Evolutionary conservation across 169 alveolate genomes (phyloP).

Genomic region (Plasmodium coatneyi): DNA sequence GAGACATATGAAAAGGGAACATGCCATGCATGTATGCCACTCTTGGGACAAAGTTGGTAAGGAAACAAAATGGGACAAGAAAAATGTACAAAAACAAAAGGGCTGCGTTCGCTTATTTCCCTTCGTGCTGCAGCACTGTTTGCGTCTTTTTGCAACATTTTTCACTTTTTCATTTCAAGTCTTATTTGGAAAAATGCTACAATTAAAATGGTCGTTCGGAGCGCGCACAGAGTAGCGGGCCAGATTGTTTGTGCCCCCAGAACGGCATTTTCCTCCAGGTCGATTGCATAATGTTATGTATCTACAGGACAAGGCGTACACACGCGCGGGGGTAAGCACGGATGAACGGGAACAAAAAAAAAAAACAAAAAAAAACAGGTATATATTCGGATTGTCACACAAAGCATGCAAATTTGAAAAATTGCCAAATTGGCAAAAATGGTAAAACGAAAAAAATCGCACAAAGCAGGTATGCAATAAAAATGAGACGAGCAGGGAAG

Average conservation of each 20-base stretch:
- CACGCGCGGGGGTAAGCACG: neutral
- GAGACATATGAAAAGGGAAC: neutral
- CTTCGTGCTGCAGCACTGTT: neutral
- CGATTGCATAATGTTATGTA: constrained; percentile 22
- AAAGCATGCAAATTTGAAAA: neutral
- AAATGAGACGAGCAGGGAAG: neutral
- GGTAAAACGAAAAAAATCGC: neutral
- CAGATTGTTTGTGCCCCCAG: neutral
- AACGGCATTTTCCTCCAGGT: neutral
- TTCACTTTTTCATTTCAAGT: constrained; percentile 8
- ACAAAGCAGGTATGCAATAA: neutral
- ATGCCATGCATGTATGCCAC: neutral
- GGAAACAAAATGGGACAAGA: neutral
- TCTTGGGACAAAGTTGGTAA: neutral
- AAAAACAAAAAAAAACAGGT: neutral
- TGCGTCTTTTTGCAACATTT: constrained; percentile 4
- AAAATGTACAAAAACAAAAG: neutral
- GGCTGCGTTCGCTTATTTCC: neutral
- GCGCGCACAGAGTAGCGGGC: neutral
- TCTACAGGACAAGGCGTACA: constrained; percentile 56
- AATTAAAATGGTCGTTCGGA: constrained; percentile 7
- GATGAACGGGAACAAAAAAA: neutral
- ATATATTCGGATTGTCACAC: neutral
- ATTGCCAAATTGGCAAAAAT: neutral
- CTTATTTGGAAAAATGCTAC: constrained; percentile 6